Base-by-base conservation (phyloP, 306 rosid species). In the Bauhinia variegata region DNA sequence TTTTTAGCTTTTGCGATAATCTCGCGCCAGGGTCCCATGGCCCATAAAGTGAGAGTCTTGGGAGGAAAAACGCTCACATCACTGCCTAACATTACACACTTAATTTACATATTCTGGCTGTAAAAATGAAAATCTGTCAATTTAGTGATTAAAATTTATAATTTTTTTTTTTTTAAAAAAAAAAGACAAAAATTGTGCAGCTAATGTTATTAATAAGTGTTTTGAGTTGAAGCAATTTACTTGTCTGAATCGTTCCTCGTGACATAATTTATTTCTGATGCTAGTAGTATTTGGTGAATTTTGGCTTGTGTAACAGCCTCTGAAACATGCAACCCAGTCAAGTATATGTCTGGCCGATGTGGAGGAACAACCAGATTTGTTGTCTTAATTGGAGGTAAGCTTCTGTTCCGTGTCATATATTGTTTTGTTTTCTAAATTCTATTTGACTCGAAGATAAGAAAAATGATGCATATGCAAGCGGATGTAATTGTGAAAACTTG, bases 371-470 rank as follows among this genome's bases (percentile, higher is more conserved):
- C 85, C 6, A 80, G 88, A 72, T 60, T 88, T 58, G 72, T 87
- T 53, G 73, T 82, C 66, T 78, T 93, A 52, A 73, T 92, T 38
- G 98, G 96, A 86, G 95, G 96, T 91, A 74, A 68, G 53, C 34
- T 30, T 42, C 33, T 23, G 51, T 67, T 17, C 34, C 48, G 19
- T 39, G 46, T 43, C 15, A 6, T 4, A 8, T 41, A 23, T 31
- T 36, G n/a, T 17, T 33, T 30, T 52, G 38, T 31, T 5, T 57
- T 32, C 32, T 10, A 14, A 16, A 5, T 54, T 62, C 14, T 17
- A 52, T 36, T 53, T 23, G 2, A 23, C 28, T 23, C 2, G 28
- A 23, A 23, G 28, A 23, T 23, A 23, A 23, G 28, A 23, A n/a
- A 17, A 46, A 46, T 51, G 14, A 47, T n/a, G n/a, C n/a, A n/a